phyloP scores from a whole-genome alignment of 164 flowering plant genomes.

The Chimonanthus salicifolius region DNA sequence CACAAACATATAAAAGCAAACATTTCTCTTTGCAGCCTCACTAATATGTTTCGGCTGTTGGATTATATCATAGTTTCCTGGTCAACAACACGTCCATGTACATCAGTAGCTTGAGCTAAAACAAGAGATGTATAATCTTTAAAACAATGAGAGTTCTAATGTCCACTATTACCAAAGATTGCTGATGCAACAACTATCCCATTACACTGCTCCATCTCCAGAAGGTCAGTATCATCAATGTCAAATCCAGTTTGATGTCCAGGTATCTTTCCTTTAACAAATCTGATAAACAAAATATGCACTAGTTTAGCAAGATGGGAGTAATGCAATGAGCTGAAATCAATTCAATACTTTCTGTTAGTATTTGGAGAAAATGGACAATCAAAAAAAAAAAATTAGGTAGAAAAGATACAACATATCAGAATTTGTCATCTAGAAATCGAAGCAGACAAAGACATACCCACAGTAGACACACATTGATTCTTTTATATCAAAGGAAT shows the following conservation, averaged over 20 bases:
- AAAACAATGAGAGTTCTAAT: neutral
- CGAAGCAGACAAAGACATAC: slow-evolving; percentile 38
- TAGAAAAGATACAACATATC: neutral
- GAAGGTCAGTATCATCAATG: slow-evolving; percentile 74
- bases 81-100: slow-evolving; percentile 1
- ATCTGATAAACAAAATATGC: slow-evolving; percentile 33
- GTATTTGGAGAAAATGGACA: neutral
- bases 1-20: slow-evolving; percentile 83
- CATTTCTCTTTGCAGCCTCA: slow-evolving; percentile 45
- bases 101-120: slow-evolving; percentile 5
- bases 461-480: slow-evolving; percentile 96
- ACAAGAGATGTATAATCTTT: neutral
- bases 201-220: slow-evolving; percentile 76
- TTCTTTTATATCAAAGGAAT: slow-evolving; percentile 77
- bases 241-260: slow-evolving; percentile 87
- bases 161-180: slow-evolving; percentile 61
- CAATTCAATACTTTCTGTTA: neutral
- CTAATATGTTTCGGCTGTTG: slow-evolving; percentile 80
- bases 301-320: neutral
- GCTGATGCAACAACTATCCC: slow-evolving; percentile 94
- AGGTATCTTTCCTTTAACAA: slow-evolving; percentile 74
- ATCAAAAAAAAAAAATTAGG: neutral
- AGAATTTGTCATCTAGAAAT: neutral
- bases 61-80: slow-evolving; percentile 84
- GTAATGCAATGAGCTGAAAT: neutral